Percentiles rank a stretch among this genome's conserved stretches.
Conservation (phyloP, 768 basidiomycete species). For the Auriscalpium vulgare region DNA sequence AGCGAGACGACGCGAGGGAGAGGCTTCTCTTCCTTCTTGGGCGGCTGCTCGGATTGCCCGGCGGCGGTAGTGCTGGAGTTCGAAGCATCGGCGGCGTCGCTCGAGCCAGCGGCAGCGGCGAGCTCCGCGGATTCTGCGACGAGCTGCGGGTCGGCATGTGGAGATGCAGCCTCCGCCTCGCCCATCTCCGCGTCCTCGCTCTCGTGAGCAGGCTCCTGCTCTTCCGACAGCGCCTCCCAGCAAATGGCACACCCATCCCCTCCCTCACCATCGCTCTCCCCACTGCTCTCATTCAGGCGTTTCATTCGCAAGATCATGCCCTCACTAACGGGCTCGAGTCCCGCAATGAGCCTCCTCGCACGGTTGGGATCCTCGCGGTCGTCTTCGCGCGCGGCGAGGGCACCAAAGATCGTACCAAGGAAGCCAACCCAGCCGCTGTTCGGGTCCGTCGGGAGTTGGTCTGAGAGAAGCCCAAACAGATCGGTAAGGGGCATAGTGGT, state of each 20-base stretch:
- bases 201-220: background rate
- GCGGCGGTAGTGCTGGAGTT: slow-evolving; percentile 10
- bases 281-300: slow-evolving; percentile 26
- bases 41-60: background rate
- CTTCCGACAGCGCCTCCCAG: slow-evolving; percentile 56
- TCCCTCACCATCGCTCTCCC: slow-evolving; percentile 30
- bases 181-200: background rate
- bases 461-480: background rate
- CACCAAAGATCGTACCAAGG: slow-evolving; percentile 9
- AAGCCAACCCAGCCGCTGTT: slow-evolving; percentile 5
- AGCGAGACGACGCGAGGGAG: slow-evolving; percentile 51
- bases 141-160: background rate
- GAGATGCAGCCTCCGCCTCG: background rate
- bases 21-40: slow-evolving; percentile 1
- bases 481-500: background rate
- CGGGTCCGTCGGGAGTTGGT: slow-evolving; percentile 4
- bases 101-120: background rate
- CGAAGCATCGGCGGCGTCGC: slow-evolving; percentile 5
- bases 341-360: slow-evolving; percentile 54
- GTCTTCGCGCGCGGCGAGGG: slow-evolving; percentile 19
- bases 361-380: slow-evolving; percentile 58
- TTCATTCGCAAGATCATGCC: slow-evolving; percentile 63
- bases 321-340: slow-evolving; percentile 55
- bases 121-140: background rate
- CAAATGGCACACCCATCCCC: slow-evolving; percentile 55